Evolutionary conservation across 345 rosid species (phyloP), one percentile per base, ranked within the genome.

Genomic region (Zanthoxylum bungeanum): DNA sequence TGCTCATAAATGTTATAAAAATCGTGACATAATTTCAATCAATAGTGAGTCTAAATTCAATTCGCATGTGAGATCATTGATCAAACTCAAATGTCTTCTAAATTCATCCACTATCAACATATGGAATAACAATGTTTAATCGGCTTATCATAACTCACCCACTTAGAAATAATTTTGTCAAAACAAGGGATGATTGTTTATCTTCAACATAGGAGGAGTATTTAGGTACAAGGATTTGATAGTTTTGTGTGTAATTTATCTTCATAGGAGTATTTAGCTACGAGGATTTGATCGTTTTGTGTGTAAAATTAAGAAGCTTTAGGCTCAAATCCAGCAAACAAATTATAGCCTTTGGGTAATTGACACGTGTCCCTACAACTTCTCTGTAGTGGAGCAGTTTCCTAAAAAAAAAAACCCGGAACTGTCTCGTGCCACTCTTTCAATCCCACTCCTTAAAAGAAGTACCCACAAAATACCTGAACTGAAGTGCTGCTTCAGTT

Each of bases 371-470:
- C 63, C 71, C 27, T 47, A 56, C 69, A 19, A 44, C 56, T 49
- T 17, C 39, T 5, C 49, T 6, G 72, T 59, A 61, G 81, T 72
- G 88, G 84, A 80, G 72, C 83, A 70, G 90, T 84, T 84, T 71
- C 66, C 68, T 42, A 14, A 36, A 16, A 39, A 4, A 10, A 63
- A n/a, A n/a, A n/a, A n/a, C n/a, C 60, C 53, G 64, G 25, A 73
- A 72, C 78, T 69, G 64, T 72, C 73, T 69, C 49, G 25, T 50
- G 22, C 46, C 75, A 58, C 66, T 56, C 22, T 75, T 62, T 76
- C 85, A 60, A 74, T 80, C 87, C 85, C 83, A 81, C 86, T 80
- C 75, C 79, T 68, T 79, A 72, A 77, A 76, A 64, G 31, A 37
- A 61, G 65, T 75, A 31, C 75, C 77, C 76, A 78, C 79, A 63